A percentile compares a stretch with the other conserved stretches of the same genome.
phyloP scores from a whole-genome alignment of 495 filamentous ascomycete species.

The Xylaria bambusicola region DNA sequence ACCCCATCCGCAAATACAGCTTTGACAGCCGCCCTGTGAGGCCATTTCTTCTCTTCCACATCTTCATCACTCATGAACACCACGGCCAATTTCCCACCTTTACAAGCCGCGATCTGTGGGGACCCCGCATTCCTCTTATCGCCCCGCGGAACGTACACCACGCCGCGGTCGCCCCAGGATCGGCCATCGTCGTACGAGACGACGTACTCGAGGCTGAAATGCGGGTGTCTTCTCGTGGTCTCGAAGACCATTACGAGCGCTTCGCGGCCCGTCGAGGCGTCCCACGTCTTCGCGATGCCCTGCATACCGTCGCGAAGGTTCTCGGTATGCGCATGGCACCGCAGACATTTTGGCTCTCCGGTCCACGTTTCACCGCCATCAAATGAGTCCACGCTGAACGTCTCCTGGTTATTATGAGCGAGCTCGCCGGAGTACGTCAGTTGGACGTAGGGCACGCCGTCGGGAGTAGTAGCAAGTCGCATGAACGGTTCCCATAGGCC shows the following conservation, averaged over 20 bases:
- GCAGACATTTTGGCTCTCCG: conserved; percentile 25
- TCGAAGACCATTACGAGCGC: conserved; percentile 62
- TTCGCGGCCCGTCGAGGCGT: conserved; percentile 24
- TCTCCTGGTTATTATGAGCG: conserved; percentile 54
- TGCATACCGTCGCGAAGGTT: conserved; percentile 61
- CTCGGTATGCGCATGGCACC: conserved; percentile 32
- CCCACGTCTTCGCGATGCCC: conserved; percentile 47
- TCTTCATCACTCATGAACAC: conserved; percentile 67
- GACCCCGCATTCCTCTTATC: conserved; percentile 53
- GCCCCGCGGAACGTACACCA: conserved; percentile 49
- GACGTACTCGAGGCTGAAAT: conserved; percentile 56
- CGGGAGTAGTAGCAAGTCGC: conserved; percentile 38
- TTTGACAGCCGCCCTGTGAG: conserved; percentile 32
- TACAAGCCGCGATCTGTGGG: conserved; percentile 58
- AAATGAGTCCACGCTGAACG: conserved; percentile 56
- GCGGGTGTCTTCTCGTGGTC: conserved; percentile 47
- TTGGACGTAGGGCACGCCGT: conserved; percentile 44
- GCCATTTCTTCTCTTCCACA: conserved; percentile 27
- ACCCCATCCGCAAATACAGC: conserved; percentile 28
- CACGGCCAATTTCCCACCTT: conserved; percentile 52
- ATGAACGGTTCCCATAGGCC: conserved; percentile 68
- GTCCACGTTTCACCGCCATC: conserved; percentile 58
- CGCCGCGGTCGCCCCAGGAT: conserved; percentile 55
- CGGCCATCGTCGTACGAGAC: conserved; percentile 59
- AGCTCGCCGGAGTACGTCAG: conserved; percentile 55